These are phyloP conservation scores for Bromus sterilis DNA, from an alignment of 176 grass and related monocot genomes.

Conservation along the genomic window DNA sequence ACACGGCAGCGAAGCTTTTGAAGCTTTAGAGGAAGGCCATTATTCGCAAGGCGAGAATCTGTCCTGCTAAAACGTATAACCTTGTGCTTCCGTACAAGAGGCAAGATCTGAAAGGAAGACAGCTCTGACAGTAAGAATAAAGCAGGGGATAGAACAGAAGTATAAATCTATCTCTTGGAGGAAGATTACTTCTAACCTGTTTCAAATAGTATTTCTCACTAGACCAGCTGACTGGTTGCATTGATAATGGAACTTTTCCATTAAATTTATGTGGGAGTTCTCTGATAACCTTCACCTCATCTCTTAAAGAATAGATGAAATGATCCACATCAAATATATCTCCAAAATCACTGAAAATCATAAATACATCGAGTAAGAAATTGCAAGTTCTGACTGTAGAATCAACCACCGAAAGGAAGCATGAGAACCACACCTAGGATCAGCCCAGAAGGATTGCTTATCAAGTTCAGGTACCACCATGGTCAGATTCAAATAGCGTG, in stretches of 20 bases:
- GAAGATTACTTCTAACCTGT: slow-evolving; percentile 54
- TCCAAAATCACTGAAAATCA: slow-evolving; percentile 72
- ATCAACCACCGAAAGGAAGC: background rate
- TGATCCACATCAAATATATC: slow-evolving; percentile 90
- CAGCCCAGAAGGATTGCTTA: slow-evolving; percentile 99
- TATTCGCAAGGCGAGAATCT: slow-evolving; percentile 84
- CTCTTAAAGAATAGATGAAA: slow-evolving; percentile 90
- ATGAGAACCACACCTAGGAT: slow-evolving; percentile 59
- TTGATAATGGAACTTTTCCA: slow-evolving; percentile 52
- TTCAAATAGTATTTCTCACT: slow-evolving; percentile 90
- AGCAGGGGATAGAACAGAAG: slow-evolving; percentile 5
- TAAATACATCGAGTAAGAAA: slow-evolving; percentile 5
- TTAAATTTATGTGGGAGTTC: slow-evolving; percentile 71
- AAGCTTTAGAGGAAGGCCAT: slow-evolving; percentile 74
- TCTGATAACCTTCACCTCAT: slow-evolving; percentile 92
- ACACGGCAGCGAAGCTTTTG: slow-evolving; percentile 83
- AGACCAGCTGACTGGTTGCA: slow-evolving; percentile 96
- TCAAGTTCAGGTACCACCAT: slow-evolving; percentile 93
- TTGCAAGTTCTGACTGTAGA: background rate
- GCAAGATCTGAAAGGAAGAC: slow-evolving; percentile 69
- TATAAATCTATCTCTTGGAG: background rate
- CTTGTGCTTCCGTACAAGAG: slow-evolving; percentile 84
- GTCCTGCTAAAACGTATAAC: slow-evolving; percentile 85
- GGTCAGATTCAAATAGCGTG: slow-evolving; percentile 89
- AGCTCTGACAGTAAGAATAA: slow-evolving; percentile 5